A percentile compares a stretch with the other conserved stretches of the same genome.
Conservation (phyloP, 352 stramenopile species). For the Phytophthora megakarya region DNA sequence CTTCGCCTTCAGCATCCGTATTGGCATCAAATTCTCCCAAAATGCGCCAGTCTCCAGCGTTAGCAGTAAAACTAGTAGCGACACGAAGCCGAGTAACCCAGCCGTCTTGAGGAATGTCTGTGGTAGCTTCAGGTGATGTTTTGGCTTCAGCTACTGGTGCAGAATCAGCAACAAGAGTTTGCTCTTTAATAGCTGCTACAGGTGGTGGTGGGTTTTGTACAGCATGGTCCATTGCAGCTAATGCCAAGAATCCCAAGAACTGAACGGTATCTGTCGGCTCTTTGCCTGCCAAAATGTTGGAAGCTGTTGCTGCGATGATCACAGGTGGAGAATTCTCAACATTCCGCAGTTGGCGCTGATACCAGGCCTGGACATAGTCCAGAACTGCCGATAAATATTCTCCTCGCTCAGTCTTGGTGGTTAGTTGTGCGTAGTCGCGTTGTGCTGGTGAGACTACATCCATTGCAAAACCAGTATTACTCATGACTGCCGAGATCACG, state of each 20-base stretch:
- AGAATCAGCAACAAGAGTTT: neutral
- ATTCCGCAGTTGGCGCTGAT: conserved; percentile 37
- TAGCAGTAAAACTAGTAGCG: conserved; percentile 60
- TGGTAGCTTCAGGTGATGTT: neutral
- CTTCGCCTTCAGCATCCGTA: conserved; percentile 33
- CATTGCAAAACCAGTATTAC: conserved; percentile 62
- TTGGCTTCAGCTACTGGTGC: neutral
- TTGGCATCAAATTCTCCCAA: conserved; percentile 73
- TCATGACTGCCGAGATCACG: conserved; percentile 70
- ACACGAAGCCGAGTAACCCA: conserved; percentile 74
- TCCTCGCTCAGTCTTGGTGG: conserved; percentile 70
- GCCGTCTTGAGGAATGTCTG: conserved; percentile 23
- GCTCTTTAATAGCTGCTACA: neutral
- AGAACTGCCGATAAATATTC: conserved; percentile 81
- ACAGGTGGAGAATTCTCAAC: conserved; percentile 31
- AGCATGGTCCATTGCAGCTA: conserved; percentile 62
- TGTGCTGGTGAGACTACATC: conserved; percentile 42
- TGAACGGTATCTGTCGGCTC: conserved; percentile 77
- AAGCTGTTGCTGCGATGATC: conserved; percentile 69
- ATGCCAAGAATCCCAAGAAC: conserved; percentile 69
- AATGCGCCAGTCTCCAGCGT: conserved; percentile 51
- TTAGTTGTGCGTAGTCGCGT: conserved; percentile 66
- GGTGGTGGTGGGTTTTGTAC: conserved; percentile 34
- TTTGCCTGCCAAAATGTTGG: conserved; percentile 81
- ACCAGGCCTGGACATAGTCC: conserved; percentile 71